A percentile compares a stretch with the other conserved stretches of the same genome.
Evolutionary conservation across 371 early-diverging fungal species (phyloP).

Genomic region (Chytridium lagenaria): DNA sequence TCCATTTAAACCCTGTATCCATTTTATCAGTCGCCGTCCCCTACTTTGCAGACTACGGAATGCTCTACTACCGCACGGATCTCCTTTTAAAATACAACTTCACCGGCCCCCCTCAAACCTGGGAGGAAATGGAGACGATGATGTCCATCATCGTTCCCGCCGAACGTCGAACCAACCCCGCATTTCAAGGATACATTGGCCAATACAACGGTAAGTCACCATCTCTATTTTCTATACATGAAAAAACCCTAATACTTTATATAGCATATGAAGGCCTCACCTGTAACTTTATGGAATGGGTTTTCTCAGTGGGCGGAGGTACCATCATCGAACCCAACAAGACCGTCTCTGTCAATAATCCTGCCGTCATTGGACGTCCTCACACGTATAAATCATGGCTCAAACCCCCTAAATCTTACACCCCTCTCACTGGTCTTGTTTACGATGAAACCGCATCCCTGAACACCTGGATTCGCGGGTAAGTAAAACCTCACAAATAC

Average conservation of each 20-base stretch:
- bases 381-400: background rate
- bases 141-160: conserved; percentile 1
- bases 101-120: conserved; percentile 30
- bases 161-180: conserved; percentile 17
- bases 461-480: conserved; percentile 13
- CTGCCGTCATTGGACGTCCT: background rate
- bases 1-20: background rate
- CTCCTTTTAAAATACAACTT: conserved; percentile 36
- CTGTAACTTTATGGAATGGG: conserved; percentile 37
- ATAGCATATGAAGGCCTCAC: conserved; percentile 40
- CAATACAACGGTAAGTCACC: conserved; percentile 33
- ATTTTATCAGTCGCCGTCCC: conserved; percentile 26
- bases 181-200: conserved; percentile 28
- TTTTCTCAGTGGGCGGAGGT: conserved; percentile 24
- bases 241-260: no score
- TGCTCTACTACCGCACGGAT: conserved; percentile 41
- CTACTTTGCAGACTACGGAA: conserved; percentile 37
- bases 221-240: background rate
- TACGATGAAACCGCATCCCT: background rate
- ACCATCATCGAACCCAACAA: conserved; percentile 18
- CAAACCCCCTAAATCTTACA: conserved; percentile 4
- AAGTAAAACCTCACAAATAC: no score
- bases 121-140: conserved; percentile 44
- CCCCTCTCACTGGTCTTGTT: conserved; percentile 6
- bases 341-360: conserved; percentile 2